phyloP scores from a whole-genome alignment of 345 rosid species.

The Rhodomyrtus tomentosa region DNA sequence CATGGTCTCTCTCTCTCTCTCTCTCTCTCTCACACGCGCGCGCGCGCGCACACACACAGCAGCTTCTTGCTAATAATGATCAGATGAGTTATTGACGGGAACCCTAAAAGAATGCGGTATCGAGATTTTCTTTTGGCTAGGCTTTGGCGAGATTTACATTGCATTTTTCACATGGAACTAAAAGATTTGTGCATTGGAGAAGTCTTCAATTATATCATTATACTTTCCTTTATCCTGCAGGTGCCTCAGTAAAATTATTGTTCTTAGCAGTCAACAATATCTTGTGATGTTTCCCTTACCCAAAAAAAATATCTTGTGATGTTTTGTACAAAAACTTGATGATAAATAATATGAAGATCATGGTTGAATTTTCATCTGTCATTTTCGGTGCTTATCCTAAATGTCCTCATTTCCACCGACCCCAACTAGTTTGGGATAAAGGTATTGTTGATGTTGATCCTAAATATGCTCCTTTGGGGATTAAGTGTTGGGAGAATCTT shows the following conservation, averaged over 20 bases:
- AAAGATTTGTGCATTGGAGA: neutral
- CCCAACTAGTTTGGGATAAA: too few relatives aligned
- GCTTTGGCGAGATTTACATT: neutral
- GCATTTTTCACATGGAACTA: neutral
- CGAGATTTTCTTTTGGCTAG: neutral
- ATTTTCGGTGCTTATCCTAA: neutral
- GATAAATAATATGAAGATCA: neutral
- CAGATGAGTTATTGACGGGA: neutral
- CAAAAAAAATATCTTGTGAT: neutral
- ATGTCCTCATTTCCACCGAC: too few relatives aligned
- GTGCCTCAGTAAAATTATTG: neutral
- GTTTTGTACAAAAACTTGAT: neutral
- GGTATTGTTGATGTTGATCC: too few relatives aligned
- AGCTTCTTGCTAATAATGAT: neutral
- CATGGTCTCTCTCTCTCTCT: constrained; percentile 20
- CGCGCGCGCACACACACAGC: neutral
- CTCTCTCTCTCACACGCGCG: neutral
- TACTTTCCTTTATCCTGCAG: neutral
- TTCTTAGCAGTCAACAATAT: neutral
- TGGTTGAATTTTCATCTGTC: neutral
- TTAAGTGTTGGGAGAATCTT: neutral
- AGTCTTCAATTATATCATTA: neutral
- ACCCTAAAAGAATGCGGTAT: neutral
- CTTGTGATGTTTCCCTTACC: neutral
- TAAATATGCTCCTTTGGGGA: neutral